A percentile compares a stretch with the other conserved stretches of the same genome.
These are phyloP conservation scores for Schizopora paradoxa DNA, from an alignment of 1,284 basidiomycete genomes.

Conservation along the genomic window DNA sequence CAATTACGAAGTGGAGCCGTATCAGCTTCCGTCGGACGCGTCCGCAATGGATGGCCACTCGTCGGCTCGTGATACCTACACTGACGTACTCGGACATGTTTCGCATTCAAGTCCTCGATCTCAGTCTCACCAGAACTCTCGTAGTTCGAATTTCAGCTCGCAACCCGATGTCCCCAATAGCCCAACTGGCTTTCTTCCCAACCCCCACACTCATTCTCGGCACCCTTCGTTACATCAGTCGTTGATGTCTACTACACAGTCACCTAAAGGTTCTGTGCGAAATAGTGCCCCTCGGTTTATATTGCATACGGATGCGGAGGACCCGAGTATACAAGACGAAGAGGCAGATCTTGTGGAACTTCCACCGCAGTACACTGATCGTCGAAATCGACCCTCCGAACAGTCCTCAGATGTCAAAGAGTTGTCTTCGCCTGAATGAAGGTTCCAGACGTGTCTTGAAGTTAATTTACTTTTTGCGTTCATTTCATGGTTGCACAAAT, in stretches of 20 bases:
- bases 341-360: constrained; percentile 61
- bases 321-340: constrained; percentile 43
- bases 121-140: neutral
- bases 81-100: too few relatives aligned
- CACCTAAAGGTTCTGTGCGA: constrained; percentile 38
- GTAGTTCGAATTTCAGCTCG: constrained; percentile 6
- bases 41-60: constrained; percentile 14
- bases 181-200: constrained; percentile 2
- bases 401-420: too few relatives aligned
- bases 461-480: too few relatives aligned
- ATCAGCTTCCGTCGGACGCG: constrained; percentile 21
- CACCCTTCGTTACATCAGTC: constrained; percentile 7
- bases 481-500: too few relatives aligned
- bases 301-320: constrained; percentile 63
- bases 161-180: constrained; percentile 5
- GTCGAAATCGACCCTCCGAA: constrained; percentile 33
- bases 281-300: constrained; percentile 53
- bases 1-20: constrained; percentile 26
- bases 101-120: neutral
- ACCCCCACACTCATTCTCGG: neutral
- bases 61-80: too few relatives aligned
- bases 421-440: too few relatives aligned
- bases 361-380: constrained; percentile 67
- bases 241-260: constrained; percentile 27
- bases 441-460: too few relatives aligned